phyloP scores from a whole-genome alignment of 495 filamentous ascomycete genomes.

The Wilcoxina mikolae region DNA sequence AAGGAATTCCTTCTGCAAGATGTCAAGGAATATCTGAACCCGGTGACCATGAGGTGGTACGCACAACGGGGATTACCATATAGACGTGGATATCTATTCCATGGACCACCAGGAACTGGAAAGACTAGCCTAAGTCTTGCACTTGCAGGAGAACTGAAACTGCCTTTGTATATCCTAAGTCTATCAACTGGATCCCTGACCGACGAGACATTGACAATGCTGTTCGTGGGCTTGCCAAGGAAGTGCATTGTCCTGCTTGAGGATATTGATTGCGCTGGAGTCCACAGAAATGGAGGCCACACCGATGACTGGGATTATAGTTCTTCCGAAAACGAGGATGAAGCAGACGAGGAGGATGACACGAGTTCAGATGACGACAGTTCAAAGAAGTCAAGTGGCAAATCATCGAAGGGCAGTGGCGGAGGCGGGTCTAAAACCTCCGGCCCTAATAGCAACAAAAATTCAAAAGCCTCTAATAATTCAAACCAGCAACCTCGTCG shows the following conservation, averaged over 20 bases:
- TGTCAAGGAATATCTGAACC: slow-evolving; percentile 78
- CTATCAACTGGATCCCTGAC: slow-evolving; percentile 41
- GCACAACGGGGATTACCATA: slow-evolving; percentile 55
- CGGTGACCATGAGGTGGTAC: slow-evolving; percentile 64
- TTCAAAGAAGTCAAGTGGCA: slow-evolving; percentile 9
- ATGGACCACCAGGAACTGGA: slow-evolving; percentile 57
- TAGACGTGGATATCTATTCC: slow-evolving; percentile 46
- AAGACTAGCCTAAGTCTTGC: slow-evolving; percentile 50
- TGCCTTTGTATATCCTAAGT: slow-evolving; percentile 50
- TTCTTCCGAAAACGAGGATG: slow-evolving; percentile 20
- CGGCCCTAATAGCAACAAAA: slow-evolving; percentile 8
- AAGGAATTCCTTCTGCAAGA: slow-evolving; percentile 66
- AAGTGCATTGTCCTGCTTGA: slow-evolving; percentile 53
- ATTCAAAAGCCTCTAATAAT: not conserved
- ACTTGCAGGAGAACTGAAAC: slow-evolving; percentile 47
- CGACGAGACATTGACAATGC: slow-evolving; percentile 34
- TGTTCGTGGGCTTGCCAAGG: slow-evolving; percentile 44
- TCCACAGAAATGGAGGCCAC: slow-evolving; percentile 33
- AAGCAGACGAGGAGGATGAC: slow-evolving; percentile 17
- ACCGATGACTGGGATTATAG: slow-evolving; percentile 18
- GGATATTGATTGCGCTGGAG: slow-evolving; percentile 50
- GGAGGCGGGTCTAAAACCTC: slow-evolving; percentile 16
- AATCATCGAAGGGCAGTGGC: not conserved
- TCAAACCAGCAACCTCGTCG: slow-evolving; percentile 6
- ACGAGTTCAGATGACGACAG: slow-evolving; percentile 3